Evolutionary conservation across 1,284 basidiomycete genomes (phyloP), one percentile per base, ranked within the genome.

Genomic region (Taiwanofungus camphoratus): DNA sequence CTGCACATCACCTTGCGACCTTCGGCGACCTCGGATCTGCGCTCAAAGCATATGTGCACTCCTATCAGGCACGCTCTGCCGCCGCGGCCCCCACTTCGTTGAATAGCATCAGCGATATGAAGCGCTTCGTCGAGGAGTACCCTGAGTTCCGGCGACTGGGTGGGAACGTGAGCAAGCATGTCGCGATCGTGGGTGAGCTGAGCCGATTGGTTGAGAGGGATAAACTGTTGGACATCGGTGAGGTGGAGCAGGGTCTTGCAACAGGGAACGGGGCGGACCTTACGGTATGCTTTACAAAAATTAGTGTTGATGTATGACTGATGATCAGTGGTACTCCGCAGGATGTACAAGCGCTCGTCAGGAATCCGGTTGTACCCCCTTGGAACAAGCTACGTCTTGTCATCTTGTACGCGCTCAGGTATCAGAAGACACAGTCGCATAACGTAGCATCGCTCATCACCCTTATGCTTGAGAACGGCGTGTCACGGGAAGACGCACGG

Each of bases 141-240:
- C 96, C 96, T 2, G 96, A 99, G 64, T 98, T 99, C 62, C 76
- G 86, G 52, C 94, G 94, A 59, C 74, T 99, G 23, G 92, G 96
- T 3, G 94, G 94, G 18, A 99, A 99, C 63, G 96, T 99, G 23
- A 92, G 88, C 66, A 99, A 99, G 66, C 96, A 99, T 59, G 96
- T 99, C 18, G 89, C 94, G 6, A 68, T 99, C 9, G 92, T 99
- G 0, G 95, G 95, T 27, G 96, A 99, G 64, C 75, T 99, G 48
- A 96, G 92, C 59, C 73, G 92, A 46, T 64, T 97, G 30, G 92
- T 99, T 16, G 89, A 86, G 39, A 72, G 82, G 49, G 86, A 94
- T 58, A 89, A 87, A 58, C 64, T 97, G 39, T 68, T 99, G 34
- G 89, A 92, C 45, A 79, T 96, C 1, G 91, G 90, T 26, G 96